Conservation (phyloP, 2,329 filamentous ascomycete species). For the Epichloe coenophiala region DNA sequence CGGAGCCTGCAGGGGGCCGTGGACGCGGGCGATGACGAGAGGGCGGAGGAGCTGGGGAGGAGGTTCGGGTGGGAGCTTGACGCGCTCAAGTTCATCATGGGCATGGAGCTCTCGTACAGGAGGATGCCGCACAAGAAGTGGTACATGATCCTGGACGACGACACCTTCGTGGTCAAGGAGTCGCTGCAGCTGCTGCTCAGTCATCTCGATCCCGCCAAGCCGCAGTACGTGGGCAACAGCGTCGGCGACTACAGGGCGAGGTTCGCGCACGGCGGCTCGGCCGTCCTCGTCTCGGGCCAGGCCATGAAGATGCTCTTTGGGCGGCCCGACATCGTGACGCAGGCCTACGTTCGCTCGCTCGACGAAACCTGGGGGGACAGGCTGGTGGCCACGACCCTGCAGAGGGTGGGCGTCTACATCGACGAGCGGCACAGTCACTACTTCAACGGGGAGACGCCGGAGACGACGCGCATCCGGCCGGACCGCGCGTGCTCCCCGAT, state of each 20-base stretch:
- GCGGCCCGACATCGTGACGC: constrained; percentile 27
- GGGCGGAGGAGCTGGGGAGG: constrained; percentile 23
- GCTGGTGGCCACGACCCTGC: constrained; percentile 37
- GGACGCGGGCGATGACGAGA: constrained; percentile 21
- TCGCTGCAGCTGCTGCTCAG: constrained; percentile 34
- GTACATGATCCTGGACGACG: constrained; percentile 45
- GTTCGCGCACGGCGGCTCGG: constrained; percentile 45
- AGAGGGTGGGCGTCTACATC: constrained; percentile 39
- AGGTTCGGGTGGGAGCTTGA: constrained; percentile 35
- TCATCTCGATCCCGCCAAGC: constrained; percentile 32
- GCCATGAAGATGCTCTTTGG: constrained; percentile 34
- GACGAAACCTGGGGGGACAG: constrained; percentile 40
- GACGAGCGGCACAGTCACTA: constrained; percentile 39
- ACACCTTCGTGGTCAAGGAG: constrained; percentile 38
- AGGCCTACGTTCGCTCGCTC: constrained; percentile 33
- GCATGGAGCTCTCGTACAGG: constrained; percentile 37
- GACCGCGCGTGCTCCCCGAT: constrained; percentile 42
- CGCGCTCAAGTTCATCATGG: constrained; percentile 40
- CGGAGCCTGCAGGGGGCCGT: constrained; percentile 24
- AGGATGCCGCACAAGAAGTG: constrained; percentile 41
- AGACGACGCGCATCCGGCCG: constrained; percentile 31
- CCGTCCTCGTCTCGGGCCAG: constrained; percentile 36
- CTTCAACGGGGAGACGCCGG: constrained; percentile 42
- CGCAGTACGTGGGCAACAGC: constrained; percentile 41
- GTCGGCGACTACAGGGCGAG: constrained; percentile 41